phyloP scores from a whole-genome alignment of 495 filamentous ascomycete genomes.

The Annulohypoxylon moriforme region DNA sequence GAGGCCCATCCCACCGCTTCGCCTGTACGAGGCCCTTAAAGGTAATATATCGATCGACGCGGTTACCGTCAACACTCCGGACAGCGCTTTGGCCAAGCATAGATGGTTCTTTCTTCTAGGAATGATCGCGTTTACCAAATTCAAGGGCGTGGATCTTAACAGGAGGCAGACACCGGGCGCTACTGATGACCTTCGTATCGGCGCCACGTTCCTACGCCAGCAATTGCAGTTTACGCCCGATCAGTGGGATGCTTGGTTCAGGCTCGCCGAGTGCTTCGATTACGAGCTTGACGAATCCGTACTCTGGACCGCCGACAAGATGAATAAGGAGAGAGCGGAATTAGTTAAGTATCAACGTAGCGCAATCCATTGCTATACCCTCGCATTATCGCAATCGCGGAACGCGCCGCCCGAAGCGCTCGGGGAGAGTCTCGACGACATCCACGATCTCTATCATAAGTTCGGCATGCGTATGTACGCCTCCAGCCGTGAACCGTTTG shows the following conservation, averaged over 20 bases:
- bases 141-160: conserved; percentile 75
- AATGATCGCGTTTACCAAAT: conserved; percentile 86
- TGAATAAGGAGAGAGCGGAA: conserved; percentile 85
- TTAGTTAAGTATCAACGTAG: conserved; percentile 80
- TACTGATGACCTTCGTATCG: conserved; percentile 87
- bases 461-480: conserved; percentile 92
- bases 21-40: conserved; percentile 78
- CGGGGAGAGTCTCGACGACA: conserved; percentile 69
- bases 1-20: conserved; percentile 82
- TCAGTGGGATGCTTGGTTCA: conserved; percentile 96
- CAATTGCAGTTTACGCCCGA: conserved; percentile 87
- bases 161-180: conserved; percentile 81
- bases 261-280: conserved; percentile 91
- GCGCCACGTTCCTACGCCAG: conserved; percentile 80
- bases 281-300: conserved; percentile 90
- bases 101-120: conserved; percentile 95
- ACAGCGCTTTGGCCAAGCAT: conserved; percentile 74
- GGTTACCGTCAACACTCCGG: conserved; percentile 60
- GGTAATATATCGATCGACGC: conserved; percentile 75
- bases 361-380: conserved; percentile 92
- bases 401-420: conserved; percentile 70
- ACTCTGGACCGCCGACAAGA: conserved; percentile 94
- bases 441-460: conserved; percentile 87
- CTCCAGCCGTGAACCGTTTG: conserved; percentile 89
- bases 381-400: conserved; percentile 80